A percentile compares a stretch with the other conserved stretches of the same genome.
phyloP scores from a whole-genome alignment of 306 rosid genomes.

The Sesbania bispinosa region DNA sequence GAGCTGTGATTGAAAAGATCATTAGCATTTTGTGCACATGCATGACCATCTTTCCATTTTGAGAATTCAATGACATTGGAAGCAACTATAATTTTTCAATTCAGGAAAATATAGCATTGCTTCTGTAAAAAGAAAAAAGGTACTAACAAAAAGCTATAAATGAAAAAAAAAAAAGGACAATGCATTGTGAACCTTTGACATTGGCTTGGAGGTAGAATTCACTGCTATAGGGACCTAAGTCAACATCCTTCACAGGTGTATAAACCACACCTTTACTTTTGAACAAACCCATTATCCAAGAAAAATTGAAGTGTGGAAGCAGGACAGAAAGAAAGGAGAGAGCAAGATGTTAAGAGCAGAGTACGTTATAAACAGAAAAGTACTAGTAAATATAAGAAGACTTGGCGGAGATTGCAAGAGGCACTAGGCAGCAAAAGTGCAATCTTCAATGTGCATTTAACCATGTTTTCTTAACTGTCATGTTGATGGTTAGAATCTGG shows the following conservation, averaged over 20 bases:
- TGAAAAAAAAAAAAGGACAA: not conserved
- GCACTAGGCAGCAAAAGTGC: not conserved
- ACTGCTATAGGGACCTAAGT: conserved; percentile 54
- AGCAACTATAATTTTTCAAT: not conserved
- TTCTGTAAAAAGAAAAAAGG: not conserved
- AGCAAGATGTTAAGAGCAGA: not conserved
- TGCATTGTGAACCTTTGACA: conserved; percentile 64
- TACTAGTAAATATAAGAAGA: too few relatives aligned
- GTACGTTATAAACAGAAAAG: too few relatives aligned
- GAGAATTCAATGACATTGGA: not conserved
- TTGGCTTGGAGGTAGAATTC: conserved; percentile 72
- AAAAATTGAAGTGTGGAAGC: not conserved
- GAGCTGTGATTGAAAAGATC: conserved; percentile 47
- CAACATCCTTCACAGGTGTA: conserved; percentile 55
- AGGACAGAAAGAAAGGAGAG: not conserved
- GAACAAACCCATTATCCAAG: conserved; percentile 44
- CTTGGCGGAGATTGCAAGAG: conserved; percentile 39
- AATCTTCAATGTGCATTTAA: not conserved
- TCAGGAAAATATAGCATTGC: not conserved
- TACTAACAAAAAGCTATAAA: not conserved
- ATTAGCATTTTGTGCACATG: conserved; percentile 18
- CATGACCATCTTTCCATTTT: not conserved
- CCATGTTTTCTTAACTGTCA: conserved; percentile 25
- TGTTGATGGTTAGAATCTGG: conserved; percentile 13
- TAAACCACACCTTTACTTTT: conserved; percentile 39